These are phyloP conservation scores for Physocladia obscura DNA, from an alignment of 192 early-diverging fungal genomes.

Conservation along the genomic window DNA sequence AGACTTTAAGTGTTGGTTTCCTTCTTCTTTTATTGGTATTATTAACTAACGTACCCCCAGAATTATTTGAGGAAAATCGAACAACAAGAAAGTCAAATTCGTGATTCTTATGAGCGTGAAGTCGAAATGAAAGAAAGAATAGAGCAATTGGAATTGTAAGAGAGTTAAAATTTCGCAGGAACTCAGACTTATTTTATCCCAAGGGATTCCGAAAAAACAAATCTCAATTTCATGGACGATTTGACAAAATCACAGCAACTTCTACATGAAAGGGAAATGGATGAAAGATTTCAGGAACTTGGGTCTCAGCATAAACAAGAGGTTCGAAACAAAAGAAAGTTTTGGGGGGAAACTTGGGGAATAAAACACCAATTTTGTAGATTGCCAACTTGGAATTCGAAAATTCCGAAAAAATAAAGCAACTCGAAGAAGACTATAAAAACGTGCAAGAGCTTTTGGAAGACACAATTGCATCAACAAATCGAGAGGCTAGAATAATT, in stretches of 20 bases:
- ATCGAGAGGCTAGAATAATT: neutral
- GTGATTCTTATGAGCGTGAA: conserved; percentile 3
- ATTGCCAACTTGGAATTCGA: conserved; percentile 12
- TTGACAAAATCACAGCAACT: conserved; percentile 10
- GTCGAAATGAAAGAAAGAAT: conserved; percentile 19
- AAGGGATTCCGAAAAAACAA: neutral
- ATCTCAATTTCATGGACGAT: neutral
- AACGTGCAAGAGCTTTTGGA: neutral
- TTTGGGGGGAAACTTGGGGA: too few species aligned
- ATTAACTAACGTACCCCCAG: too few species aligned
- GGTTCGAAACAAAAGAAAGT: too few species aligned
- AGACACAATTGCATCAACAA: conserved; percentile 21
- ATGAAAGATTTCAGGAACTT: neutral
- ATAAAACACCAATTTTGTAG: conserved; percentile 8
- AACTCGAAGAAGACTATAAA: conserved; percentile 10
- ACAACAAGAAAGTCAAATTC: conserved; percentile 18
- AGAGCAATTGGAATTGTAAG: conserved; percentile 2
- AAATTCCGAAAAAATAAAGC: conserved; percentile 15
- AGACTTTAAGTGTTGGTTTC: conserved; percentile 40
- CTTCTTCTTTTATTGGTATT: neutral
- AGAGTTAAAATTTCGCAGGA: neutral
- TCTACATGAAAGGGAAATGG: neutral
- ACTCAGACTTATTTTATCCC: neutral
- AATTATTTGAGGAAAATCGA: conserved; percentile 35
- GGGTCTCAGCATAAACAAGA: conserved; percentile 7